Evolutionary conservation across 2,329 filamentous ascomycete species (phyloP), one percentile per base, ranked within the genome.

Genomic region (Trichoderma sp.): DNA sequence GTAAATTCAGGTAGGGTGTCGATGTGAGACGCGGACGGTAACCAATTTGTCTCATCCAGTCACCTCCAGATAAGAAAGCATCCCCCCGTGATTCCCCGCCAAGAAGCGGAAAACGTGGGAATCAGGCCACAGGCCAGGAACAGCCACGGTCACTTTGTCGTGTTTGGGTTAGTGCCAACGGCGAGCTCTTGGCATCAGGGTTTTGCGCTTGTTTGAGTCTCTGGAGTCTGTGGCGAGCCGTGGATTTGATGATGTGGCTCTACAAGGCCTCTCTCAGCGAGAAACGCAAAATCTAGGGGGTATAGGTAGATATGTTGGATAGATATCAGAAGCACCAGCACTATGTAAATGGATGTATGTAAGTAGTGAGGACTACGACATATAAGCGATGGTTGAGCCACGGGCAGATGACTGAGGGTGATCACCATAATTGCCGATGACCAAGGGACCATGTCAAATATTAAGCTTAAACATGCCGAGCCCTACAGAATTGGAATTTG

Each of bases 161-260:
- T 12, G 42, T 48, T 73, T 39, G 71, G 75, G 67, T 74, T 75
- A 70, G 76, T 73, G 34, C 74, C 73, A 66, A 76, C 74, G n/a
- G 73, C 71, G n/a, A 75, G 69, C 67, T 76, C 75, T 19, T 74
- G 71, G 50, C 71, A 73, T 64, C 74, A 74, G 13, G 58, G 59
- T 65, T 19, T 48, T 48, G n/a, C 42, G 42, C n/a, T 48, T 22
- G n/a, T n/a, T 19, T n/a, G 42, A 48, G 42, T 22, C 19, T 2
- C 19, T 6, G 13, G 6, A 22, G 10, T 2, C 42, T 48, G 42
- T 45, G 42, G 19, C 19, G 42, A 48, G 19, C 42, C 10, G 22
- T 22, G 5, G 13, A 48, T 22, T 48, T 13, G 42, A 22, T 48
- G 3, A 22, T 48, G 19, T 48, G 19, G n/a, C 19, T 48, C 10